Percentiles rank a stretch among this genome's conserved stretches.
Evolutionary conservation across 2,329 filamentous ascomycete genomes (phyloP).

Genomic region (Raffaelea ambrosiae): DNA sequence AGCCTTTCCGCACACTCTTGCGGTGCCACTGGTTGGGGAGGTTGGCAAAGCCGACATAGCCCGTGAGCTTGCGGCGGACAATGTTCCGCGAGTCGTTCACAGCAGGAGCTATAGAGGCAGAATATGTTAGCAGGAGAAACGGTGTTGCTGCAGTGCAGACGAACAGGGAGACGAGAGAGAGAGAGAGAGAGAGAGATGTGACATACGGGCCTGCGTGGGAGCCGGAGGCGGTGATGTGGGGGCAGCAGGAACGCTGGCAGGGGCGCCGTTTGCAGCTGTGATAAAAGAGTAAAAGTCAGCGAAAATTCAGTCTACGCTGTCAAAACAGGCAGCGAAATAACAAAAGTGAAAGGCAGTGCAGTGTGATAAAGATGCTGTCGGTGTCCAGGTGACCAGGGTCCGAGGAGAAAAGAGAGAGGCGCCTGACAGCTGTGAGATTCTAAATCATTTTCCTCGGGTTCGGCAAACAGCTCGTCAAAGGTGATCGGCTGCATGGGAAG

Average conservation of each 20-base stretch:
- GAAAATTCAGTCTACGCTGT: slow-evolving; percentile 6
- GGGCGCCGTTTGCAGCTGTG: slow-evolving; percentile 33
- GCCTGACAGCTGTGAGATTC: slow-evolving; percentile 1
- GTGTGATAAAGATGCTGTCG: not conserved
- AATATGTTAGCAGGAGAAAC: not conserved
- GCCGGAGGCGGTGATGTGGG: slow-evolving; percentile 9
- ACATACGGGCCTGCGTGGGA: not conserved
- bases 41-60: slow-evolving; percentile 98
- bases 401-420: slow-evolving; percentile 13
- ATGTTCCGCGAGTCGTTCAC: slow-evolving; percentile 80
- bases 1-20: slow-evolving; percentile 99
- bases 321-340: slow-evolving; percentile 9
- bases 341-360: not conserved
- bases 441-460: slow-evolving; percentile 8
- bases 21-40: slow-evolving; percentile 99
- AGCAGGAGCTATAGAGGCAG: slow-evolving; percentile 26
- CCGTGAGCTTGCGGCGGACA: slow-evolving; percentile 94
- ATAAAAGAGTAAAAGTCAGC: slow-evolving; percentile 10
- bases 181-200: not conserved
- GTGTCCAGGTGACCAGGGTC: slow-evolving; percentile 11
- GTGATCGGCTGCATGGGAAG: slow-evolving; percentile 32
- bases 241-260: slow-evolving; percentile 21
- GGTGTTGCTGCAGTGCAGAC: no score
- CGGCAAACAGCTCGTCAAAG: slow-evolving; percentile 37
- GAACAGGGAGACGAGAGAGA: no score